phyloP scores from a whole-genome alignment of 768 basidiomycete genomes.

The Tricholoma matsutake region DNA sequence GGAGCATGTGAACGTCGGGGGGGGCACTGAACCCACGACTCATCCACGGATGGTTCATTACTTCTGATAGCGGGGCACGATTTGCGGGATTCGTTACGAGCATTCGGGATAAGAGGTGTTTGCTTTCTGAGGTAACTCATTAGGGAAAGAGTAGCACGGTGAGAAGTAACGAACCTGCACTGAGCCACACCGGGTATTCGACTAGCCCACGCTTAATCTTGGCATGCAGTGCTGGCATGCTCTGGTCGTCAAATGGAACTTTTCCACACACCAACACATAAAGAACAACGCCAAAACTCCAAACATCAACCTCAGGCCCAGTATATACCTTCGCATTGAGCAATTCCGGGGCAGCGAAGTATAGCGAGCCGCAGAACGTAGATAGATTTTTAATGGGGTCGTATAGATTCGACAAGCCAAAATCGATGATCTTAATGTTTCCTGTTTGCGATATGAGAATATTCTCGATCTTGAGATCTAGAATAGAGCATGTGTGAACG shows the following conservation, averaged over 20 bases:
- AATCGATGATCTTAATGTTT: slow-evolving; percentile 99
- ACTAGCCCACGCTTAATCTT: slow-evolving; percentile 98
- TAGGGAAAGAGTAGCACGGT: background rate
- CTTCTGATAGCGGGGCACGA: slow-evolving; percentile 81
- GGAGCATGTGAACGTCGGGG: slow-evolving; percentile 81
- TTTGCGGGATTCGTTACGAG: slow-evolving; percentile 89
- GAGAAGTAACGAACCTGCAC: slow-evolving; percentile 60
- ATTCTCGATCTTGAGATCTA: slow-evolving; percentile 98
- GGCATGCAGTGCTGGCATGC: slow-evolving; percentile 97
- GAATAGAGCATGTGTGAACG: slow-evolving; percentile 3
- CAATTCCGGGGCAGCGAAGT: slow-evolving; percentile 97
- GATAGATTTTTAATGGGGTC: slow-evolving; percentile 78
- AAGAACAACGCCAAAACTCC: slow-evolving; percentile 98
- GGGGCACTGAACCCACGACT: slow-evolving; percentile 77
- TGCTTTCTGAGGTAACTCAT: slow-evolving; percentile 69
- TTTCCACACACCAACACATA: slow-evolving; percentile 98
- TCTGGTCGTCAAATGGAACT: slow-evolving; percentile 98
- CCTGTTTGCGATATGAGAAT: slow-evolving; percentile 98
- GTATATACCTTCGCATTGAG: slow-evolving; percentile 96
- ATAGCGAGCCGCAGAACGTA: slow-evolving; percentile 96
- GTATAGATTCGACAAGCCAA: slow-evolving; percentile 95
- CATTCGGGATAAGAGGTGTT: slow-evolving; percentile 90
- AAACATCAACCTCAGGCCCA: slow-evolving; percentile 97
- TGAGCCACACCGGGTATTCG: slow-evolving; percentile 97
- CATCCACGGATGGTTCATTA: slow-evolving; percentile 91